Evolutionary conservation across 2,329 filamentous ascomycete species (phyloP), one percentile per base, ranked within the genome.

Genomic region (Neospermospora avenae): DNA sequence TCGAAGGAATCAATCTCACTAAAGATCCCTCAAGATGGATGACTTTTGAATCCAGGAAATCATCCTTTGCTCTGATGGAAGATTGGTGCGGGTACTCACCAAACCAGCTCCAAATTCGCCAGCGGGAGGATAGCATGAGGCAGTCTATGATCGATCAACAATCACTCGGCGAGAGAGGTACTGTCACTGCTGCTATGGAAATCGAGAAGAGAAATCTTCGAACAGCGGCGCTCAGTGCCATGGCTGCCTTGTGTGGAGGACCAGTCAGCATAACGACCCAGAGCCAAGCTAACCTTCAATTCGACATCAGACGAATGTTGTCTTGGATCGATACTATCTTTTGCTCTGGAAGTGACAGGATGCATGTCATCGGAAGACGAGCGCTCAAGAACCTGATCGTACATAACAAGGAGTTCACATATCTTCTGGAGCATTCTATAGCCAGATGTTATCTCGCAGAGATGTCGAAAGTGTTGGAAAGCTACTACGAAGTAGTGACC

Each of bases 61-160:
- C 95, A 4, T 90, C 93, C 0, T 99, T 99, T 71, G 88, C 93
- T 0, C 78, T 99, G 51, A 98, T 99, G 93, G 95, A 99, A 75
- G 93, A 98, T 66, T 99, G 96, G 96, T 99, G 95, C 72, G 95
- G 95, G 2, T 97, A 96, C 73, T 96, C 93, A 7, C 91, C 93
- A 0, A 96, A 97, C 65, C 91, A 96, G 72, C 81, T 78, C 14
- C 90, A 96, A 65, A 90, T 96, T 42, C 84, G 87, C 4, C 86
- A 88, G 60, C 83, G 91, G 63, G 93, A 97, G 74, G 89, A 96
- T 63, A 89, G 84, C 37, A 96, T 97, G 88, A 84, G 91, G 45
- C 89, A 93, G 67, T 91, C 90, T 2, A 81, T 95, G 66, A 86
- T 96, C 37, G 86, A 93, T 55, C 88, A 91, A 58, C 90, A 95